Evolutionary conservation across 2,329 filamentous ascomycete genomes (phyloP), one percentile per base, ranked within the genome.

Genomic region (Leptoxyphium fumago): DNA sequence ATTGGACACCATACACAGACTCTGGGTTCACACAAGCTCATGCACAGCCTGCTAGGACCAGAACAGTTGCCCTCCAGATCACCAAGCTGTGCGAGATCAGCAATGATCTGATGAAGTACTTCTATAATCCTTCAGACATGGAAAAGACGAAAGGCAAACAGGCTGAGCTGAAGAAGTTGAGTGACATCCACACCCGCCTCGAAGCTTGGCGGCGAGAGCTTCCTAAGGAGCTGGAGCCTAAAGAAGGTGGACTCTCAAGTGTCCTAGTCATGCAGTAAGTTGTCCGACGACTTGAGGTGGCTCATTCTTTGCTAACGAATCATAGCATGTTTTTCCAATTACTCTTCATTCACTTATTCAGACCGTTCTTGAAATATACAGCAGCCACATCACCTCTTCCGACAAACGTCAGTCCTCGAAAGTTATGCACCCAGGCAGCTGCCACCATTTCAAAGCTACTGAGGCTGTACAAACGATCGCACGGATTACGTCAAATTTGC

Each of bases 251-350:
- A 48, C 66, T 96, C 38, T 87, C 91, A 1, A 87, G 87, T 54
- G 83, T 93, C 15, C 66, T 83, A 17, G 69, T 82, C 28, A 82
- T 82, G 78, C 89, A 96, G 88, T 95, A 76, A 75, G 87, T 75
- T 5, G 21, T 26, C 4, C 21, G 21, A 26, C 3, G 7, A 7
- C 7, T 26, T 26, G 18, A 28, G 39, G 39, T 26, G 21, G 21
- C 7, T 26, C 21, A n/a, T 26, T 26, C 21, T 26, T 26, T 7
- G 42, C 62, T 63, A 46, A 63, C 39, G 13, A 3, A 13, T 17
- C 5, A 17, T 55, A 95, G 88, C 67, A 96, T 96, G 88, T 94
- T 96, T 64, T 94, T 89, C 62, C 88, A 96, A 57, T 73, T 96
- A 1, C 78, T 95, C 40, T 94, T 93, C 59, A 94, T 96, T 47